These are phyloP conservation scores for Phytophthora parvispora DNA, from an alignment of 352 stramenopile species.

Conservation along the genomic window DNA sequence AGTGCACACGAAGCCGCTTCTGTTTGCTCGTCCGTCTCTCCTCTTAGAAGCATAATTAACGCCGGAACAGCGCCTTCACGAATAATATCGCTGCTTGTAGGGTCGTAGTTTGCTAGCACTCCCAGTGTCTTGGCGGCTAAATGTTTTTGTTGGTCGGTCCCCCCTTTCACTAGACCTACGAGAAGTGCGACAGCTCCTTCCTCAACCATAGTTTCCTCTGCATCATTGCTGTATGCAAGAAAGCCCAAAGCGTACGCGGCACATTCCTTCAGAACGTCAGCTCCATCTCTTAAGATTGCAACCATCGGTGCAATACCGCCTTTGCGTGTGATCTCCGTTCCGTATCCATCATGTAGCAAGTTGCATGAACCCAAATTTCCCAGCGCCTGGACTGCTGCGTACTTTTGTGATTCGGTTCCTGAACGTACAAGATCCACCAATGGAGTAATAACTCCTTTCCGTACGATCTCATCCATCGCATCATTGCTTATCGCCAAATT, in stretches of 20 bases:
- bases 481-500: neutral
- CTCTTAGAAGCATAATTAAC: neutral
- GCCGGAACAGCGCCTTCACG: neutral
- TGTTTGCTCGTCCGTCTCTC: neutral
- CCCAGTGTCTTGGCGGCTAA: neutral
- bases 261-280: neutral
- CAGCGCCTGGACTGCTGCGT: neutral
- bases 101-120: neutral
- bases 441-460: neutral
- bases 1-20: neutral
- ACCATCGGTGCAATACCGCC: neutral
- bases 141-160: neutral
- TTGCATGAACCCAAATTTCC: neutral
- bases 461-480: neutral
- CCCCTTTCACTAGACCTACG: neutral
- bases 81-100: neutral
- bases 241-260: neutral
- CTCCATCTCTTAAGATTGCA: neutral
- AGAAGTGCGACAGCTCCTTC: neutral
- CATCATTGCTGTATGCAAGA: neutral
- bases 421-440: neutral
- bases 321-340: neutral
- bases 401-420: neutral
- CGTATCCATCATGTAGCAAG: neutral
- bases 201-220: neutral